Evolutionary conservation across 2,329 filamentous ascomycete species (phyloP).

Genomic region (Amphichorda felina): DNA sequence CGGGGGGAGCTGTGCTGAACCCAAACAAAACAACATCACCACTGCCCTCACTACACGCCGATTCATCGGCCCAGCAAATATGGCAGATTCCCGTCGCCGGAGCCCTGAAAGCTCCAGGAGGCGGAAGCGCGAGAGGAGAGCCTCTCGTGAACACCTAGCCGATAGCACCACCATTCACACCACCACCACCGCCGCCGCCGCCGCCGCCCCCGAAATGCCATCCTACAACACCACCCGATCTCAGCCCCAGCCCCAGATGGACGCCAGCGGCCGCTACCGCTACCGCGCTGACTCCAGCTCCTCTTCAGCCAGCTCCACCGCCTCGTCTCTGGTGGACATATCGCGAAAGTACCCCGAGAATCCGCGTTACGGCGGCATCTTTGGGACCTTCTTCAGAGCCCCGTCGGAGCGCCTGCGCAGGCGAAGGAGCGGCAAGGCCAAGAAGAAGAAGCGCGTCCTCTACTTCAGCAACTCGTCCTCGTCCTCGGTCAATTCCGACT

Average conservation of each 20-base stretch:
- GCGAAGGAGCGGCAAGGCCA: constrained; percentile 28
- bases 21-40: constrained; percentile 1
- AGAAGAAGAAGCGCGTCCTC: constrained; percentile 40
- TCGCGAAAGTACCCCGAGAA: constrained; percentile 39
- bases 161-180: background rate
- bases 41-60: background rate
- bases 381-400: constrained; percentile 52
- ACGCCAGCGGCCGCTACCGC: constrained; percentile 6
- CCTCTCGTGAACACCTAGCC: constrained; percentile 14
- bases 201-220: background rate
- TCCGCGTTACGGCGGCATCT: constrained; percentile 38
- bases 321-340: constrained; percentile 53
- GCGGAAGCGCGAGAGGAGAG: constrained; percentile 24
- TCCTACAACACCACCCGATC: background rate
- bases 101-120: constrained; percentile 43
- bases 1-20: background rate
- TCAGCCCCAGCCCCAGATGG: constrained; percentile 2
- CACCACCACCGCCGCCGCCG: background rate
- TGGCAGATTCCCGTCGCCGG: constrained; percentile 42
- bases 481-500: constrained; percentile 55
- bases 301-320: constrained; percentile 37
- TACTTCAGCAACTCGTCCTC: constrained; percentile 52
- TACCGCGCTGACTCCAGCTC: constrained; percentile 19
- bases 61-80: constrained; percentile 12
- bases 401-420: constrained; percentile 39